Evolutionary conservation across 768 basidiomycete genomes (phyloP).

Genomic region (Suillus fuscotomentosus): DNA sequence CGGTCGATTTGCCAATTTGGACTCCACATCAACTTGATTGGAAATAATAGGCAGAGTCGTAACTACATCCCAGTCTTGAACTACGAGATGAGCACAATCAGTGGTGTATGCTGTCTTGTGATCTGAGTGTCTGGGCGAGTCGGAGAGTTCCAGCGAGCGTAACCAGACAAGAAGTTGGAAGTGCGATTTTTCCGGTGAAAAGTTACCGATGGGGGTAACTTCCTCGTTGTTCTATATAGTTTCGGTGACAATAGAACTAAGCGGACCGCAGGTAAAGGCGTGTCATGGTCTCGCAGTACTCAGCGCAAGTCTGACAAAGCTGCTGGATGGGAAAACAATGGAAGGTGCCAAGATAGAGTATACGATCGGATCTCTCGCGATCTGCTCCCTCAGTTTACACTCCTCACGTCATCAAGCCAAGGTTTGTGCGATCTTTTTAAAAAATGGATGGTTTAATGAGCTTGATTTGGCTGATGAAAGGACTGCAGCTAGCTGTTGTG

Average conservation of each 20-base stretch:
- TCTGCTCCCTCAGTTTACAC: slow-evolving; percentile 14
- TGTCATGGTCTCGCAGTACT: slow-evolving; percentile 6
- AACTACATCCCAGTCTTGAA: slow-evolving; percentile 8
- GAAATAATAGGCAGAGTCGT: slow-evolving; percentile 15
- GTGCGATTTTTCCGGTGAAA: background rate
- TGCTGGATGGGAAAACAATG: background rate
- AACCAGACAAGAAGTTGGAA: background rate
- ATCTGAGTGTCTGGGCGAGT: background rate
- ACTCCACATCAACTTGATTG: background rate
- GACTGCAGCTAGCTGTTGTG: background rate
- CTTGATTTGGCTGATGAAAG: background rate
- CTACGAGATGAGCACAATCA: background rate
- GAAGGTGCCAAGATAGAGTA: slow-evolving; percentile 1
- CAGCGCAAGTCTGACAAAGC: too few relatives aligned
- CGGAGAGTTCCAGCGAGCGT: background rate
- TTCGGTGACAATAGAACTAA: slow-evolving; percentile 16
- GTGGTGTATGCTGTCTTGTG: background rate
- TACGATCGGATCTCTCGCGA: slow-evolving; percentile 32
- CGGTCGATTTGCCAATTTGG: background rate
- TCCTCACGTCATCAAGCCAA: too few relatives aligned
- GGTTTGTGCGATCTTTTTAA: background rate
- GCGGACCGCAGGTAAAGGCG: slow-evolving; percentile 30
- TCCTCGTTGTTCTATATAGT: background rate
- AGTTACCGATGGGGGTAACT: background rate
- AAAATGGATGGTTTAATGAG: background rate